Base-by-base conservation (phyloP, 129 eudicot genomes). In the Arctium minus region DNA sequence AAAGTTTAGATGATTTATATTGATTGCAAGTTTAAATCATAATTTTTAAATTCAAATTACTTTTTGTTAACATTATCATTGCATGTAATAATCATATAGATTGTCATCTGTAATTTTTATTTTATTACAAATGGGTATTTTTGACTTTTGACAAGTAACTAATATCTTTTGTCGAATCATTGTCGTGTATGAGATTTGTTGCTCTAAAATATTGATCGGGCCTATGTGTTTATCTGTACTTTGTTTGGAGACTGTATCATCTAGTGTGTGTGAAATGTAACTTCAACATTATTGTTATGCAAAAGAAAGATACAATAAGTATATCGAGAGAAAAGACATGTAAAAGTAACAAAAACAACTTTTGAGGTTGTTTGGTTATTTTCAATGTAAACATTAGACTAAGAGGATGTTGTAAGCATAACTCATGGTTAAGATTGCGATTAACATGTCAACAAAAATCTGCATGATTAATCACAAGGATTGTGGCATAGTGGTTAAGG, bases 1-100 rank as follows among this genome's bases (percentile, higher is more conserved):
- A 80, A 80, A 80, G 27, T 12, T 11, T 2, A 44, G 35, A 80
- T 48, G 77, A 33, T 71, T 80, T 80, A 33, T 2, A 80, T 69
- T 68, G 33, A 80, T 70, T 18, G 33, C 6, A 80, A 33, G 83
- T 44, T 70, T 44, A 37, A 4, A 32, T 42, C 83, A 70, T 70
- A 17, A 18, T 62, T 8, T 22, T 42, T 70, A 27, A 39, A 13
- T 38, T 7, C 17, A 40, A 12, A 39, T 37, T 38, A 38, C 2
- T n/a, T 39, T 60, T 60, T 68, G 9, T 70, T 70, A 22, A 6
- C 39, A 32, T 48, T 79, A 70, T 79, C 70, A 79, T 70, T 74
- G 32, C 12, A 70, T 13, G n/a, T 35, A 18, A 1, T 71, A n/a
- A 70, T 80, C 69, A 48, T 70, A 17, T 8, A 30, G 75, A 15